Evolutionary conservation across 2,329 filamentous ascomycete genomes (phyloP).

Genomic region (Cryphonectria japonica): DNA sequence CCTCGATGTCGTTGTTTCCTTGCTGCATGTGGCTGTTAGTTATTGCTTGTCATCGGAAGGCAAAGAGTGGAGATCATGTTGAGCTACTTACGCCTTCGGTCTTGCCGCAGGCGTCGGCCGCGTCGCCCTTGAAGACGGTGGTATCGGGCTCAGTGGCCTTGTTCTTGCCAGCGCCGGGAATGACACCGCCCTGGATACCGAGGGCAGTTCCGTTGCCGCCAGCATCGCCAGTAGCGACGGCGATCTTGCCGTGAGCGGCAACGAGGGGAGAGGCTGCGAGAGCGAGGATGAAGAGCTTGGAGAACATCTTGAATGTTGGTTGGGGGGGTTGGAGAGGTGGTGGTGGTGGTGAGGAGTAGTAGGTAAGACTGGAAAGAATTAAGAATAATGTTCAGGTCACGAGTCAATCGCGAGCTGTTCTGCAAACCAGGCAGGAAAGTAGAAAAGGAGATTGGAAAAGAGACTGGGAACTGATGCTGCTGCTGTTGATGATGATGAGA

Average conservation of each 20-base stretch:
- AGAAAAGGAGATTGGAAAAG: constrained; percentile 5
- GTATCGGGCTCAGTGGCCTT: constrained; percentile 48
- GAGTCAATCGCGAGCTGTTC: constrained; percentile 27
- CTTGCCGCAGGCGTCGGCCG: constrained; percentile 44
- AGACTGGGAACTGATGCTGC: constrained; percentile 26
- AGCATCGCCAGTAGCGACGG: constrained; percentile 36
- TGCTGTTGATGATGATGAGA: constrained; percentile 26
- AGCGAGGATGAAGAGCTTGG: constrained; percentile 29
- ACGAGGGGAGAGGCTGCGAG: constrained; percentile 37
- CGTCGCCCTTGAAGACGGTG: constrained; percentile 47
- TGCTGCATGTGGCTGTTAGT: constrained; percentile 16
- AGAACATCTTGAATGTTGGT: constrained; percentile 23
- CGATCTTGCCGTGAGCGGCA: constrained; percentile 38
- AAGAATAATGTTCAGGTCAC: constrained; percentile 14
- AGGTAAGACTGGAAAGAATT: constrained; percentile 2
- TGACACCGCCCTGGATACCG: constrained; percentile 42
- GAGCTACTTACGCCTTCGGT: constrained; percentile 35
- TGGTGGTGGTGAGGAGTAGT: constrained; percentile 11
- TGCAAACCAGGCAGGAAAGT: constrained; percentile 28
- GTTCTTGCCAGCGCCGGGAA: constrained; percentile 34
- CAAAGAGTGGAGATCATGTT: no score
- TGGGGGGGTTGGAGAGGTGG: background rate
- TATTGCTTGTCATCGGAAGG: no score
- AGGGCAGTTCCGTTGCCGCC: constrained; percentile 46
- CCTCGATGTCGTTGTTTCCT: constrained; percentile 42